Evolutionary conservation across 1,284 basidiomycete genomes (phyloP), one percentile per base, ranked within the genome.

Genomic region (Bjerkandera adusta): DNA sequence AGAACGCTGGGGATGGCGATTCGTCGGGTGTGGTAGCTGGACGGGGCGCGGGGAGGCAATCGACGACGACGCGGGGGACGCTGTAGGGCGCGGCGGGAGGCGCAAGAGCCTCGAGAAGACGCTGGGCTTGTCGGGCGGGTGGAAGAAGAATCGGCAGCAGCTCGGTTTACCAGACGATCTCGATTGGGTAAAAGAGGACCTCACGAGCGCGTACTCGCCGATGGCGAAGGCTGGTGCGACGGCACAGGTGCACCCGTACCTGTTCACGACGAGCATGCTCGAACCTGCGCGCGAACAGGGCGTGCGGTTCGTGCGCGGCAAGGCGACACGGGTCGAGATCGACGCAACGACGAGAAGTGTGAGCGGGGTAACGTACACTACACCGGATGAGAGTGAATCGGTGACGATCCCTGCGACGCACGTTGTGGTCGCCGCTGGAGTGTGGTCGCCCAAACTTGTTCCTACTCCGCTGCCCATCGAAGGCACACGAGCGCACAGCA

Each of bases 1-100:
- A 15, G 72, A 83, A 36, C 72, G 82, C 20, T 97, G 92, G 92
- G 92, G 92, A 0, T 97, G 91, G 77, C 73, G 85, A 35, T 80
- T 73, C 57, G 79, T 84, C 22, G 63, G 64, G 7, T 83, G 79
- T 49, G 85, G 83, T 5, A 77, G 71, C 50, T 87, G 84, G 94
- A 69, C 79, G 67, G 75, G 85, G 20, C 67, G 69, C 4, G 80
- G 78, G 0, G 73, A 76, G 53, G 22, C 51, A 21, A 32, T 44
- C 26, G 56, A 62, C 7, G 49, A 44, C 1, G 54, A 40, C 16
- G 47, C 48, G 4, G 66, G 62, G 5, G 59, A 58, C 1, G 61
- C 57, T 7, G 60, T 63, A 11, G 66, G 65, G 13, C 52, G 55
- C 36, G 66, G 60, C 10, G 63, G 67, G 10, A 51, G 52, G 48